phyloP scores from a whole-genome alignment of 2,329 filamentous ascomycete species.

The Colletotrichum liaoningense region DNA sequence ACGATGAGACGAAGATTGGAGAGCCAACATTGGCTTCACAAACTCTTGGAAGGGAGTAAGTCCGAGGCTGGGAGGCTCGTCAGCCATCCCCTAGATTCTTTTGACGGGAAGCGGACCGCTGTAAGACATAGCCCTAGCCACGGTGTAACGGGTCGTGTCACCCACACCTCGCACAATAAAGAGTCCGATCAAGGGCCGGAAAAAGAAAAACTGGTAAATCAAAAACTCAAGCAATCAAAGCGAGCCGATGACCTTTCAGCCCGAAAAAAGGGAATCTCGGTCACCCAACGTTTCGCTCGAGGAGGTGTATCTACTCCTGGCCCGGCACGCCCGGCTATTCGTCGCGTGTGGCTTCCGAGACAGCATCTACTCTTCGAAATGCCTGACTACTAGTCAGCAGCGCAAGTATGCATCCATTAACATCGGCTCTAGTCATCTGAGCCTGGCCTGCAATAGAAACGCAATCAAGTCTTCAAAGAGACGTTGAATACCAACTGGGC shows the following conservation, averaged over 20 bases:
- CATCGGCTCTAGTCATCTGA: too few species aligned
- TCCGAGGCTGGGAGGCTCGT: background rate
- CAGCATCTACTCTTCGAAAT: too few species aligned
- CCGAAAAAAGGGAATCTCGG: background rate
- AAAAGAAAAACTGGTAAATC: background rate
- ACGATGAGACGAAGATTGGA: background rate
- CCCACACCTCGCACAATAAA: background rate
- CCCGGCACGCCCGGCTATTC: too few species aligned
- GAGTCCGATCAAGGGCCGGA: background rate
- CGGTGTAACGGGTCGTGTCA: background rate
- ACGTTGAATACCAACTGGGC: background rate
- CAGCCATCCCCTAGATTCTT: background rate
- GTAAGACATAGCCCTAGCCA: background rate
- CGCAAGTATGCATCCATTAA: too few species aligned
- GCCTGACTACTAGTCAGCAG: too few species aligned
- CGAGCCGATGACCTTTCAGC: background rate
- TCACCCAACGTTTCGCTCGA: too few species aligned
- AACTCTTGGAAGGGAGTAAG: background rate
- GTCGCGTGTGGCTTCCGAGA: too few species aligned
- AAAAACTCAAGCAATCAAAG: background rate
- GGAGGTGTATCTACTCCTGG: too few species aligned
- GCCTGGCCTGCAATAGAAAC: background rate
- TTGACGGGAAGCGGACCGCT: background rate
- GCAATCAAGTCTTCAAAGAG: background rate
- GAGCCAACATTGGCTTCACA: background rate